Percentiles rank a stretch among this genome's conserved stretches.
Conservation (phyloP, 163 green algal genomes). For the Coccomyxa subellipsoidea region DNA sequence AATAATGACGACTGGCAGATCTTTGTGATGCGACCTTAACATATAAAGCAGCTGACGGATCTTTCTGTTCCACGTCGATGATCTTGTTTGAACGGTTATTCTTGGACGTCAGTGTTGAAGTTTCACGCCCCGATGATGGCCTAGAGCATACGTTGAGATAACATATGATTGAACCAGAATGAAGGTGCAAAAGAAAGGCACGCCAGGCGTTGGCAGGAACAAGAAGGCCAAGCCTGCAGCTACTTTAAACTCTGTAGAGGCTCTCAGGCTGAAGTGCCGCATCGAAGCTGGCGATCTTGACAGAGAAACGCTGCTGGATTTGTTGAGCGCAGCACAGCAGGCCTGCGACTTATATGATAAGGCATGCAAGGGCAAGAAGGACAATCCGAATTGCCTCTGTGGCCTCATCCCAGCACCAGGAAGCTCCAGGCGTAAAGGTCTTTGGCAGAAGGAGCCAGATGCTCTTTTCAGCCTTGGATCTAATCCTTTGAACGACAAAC, state of each 20-base stretch:
- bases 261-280: not conserved
- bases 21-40: too few species aligned
- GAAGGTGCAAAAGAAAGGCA: not conserved
- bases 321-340: not conserved
- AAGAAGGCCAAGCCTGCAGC: not conserved
- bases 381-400: constrained; percentile 73
- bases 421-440: constrained; percentile 55
- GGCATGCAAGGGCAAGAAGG: constrained; percentile 50
- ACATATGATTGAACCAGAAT: not conserved
- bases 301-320: not conserved
- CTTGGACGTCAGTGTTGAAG: too few species aligned
- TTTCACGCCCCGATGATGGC: too few species aligned
- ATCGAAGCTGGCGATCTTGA: not conserved
- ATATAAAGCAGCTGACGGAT: too few species aligned
- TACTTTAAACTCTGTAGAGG: not conserved
- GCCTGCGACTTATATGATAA: constrained; percentile 22
- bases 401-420: constrained; percentile 55
- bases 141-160: too few species aligned
- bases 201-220: not conserved
- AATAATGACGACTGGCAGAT: too few species aligned
- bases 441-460: constrained; percentile 72
- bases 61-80: too few species aligned
- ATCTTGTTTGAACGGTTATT: too few species aligned
- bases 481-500: constrained; percentile 41
- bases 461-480: constrained; percentile 45